Evolutionary conservation across 192 early-diverging fungal genomes (phyloP), one percentile per base, ranked within the genome.

Genomic region (Umbelopsis sp.): DNA sequence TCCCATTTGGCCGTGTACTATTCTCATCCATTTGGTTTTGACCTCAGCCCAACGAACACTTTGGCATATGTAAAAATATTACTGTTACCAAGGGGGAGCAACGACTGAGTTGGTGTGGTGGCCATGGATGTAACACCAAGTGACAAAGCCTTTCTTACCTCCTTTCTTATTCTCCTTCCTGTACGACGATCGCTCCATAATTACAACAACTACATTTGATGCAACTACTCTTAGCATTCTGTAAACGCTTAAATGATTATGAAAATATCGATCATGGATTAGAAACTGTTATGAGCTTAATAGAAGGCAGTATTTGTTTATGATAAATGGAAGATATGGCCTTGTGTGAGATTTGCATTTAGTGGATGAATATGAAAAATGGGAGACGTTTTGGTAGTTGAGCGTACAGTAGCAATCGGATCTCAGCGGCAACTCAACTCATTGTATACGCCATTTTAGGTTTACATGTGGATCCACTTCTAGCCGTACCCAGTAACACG

Each of bases 351-450:
- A 53, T 25, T 26, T 8, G 24, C 24, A 22, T 26, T 1, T 3
- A 22, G 52, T 53, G 10, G 52, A 53, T n/a, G 24, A 22, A 10
- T 12, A 12, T 53, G 6, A 52, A 21, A 0, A 22, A 22, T n/a
- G 38, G 38, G 38, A 11, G 12, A 41, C 3, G 20, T 49, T 17
- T 49, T 49, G 1, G 4, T n/a, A n/a, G n/a, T n/a, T 0, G 6
- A 17, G n/a, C 47, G 5, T 1, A 49, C 47, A 49, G 47, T 16
- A n/a, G 16, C 47, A 17, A 21, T 49, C 47, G 47, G 47, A 49
- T 49, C 20, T 49, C n/a, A 62, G 56, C 56, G 56, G 56, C 56
- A 32, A 34, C 56, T 36, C 56, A 32, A 34, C 56, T 17, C 56
- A 34, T 20, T 62, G 16, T 62, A 62, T 34, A 31, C 2, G 17